Evolutionary conservation across 768 basidiomycete species (phyloP).

Genomic region (Pleurotus giganteus): DNA sequence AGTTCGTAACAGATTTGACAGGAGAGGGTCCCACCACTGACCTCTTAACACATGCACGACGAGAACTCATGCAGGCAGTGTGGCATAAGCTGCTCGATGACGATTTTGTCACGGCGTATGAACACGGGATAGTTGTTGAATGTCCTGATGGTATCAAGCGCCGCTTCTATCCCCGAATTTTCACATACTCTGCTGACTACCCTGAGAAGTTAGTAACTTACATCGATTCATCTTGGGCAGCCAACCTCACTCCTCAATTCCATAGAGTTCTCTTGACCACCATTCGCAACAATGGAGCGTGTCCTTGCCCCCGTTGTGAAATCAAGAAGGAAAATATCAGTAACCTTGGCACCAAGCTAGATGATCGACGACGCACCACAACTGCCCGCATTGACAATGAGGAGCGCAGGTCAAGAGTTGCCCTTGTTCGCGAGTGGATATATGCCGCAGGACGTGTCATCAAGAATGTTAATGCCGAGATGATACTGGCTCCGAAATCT

Average conservation of each 20-base stretch:
- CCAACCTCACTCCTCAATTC: too few relatives aligned
- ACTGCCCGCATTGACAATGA: not conserved
- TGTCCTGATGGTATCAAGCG: constrained; percentile 21
- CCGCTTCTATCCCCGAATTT: constrained; percentile 17
- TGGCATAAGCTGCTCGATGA: constrained; percentile 20
- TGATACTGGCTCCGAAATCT: not conserved
- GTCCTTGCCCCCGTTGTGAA: constrained; percentile 10
- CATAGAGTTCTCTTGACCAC: constrained; percentile 9
- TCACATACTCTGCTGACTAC: constrained; percentile 27
- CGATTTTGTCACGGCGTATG: constrained; percentile 21
- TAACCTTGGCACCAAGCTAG: constrained; percentile 19
- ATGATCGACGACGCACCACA: not conserved
- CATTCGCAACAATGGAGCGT: not conserved
- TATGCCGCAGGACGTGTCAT: not conserved
- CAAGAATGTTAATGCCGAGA: not conserved
- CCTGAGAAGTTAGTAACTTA: constrained; percentile 18
- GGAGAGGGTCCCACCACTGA: not conserved
- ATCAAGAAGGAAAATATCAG: not conserved
- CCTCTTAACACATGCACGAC: constrained; percentile 8
- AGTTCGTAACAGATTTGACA: not conserved
- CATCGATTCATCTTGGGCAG: not conserved
- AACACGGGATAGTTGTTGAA: constrained; percentile 19
- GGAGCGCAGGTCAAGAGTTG: not conserved
- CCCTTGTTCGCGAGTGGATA: not conserved
- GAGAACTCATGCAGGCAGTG: constrained; percentile 23